Evolutionary conservation across 1,139 yeast genomes (phyloP).

Genomic region (Magnusiomyces paraingens): DNA sequence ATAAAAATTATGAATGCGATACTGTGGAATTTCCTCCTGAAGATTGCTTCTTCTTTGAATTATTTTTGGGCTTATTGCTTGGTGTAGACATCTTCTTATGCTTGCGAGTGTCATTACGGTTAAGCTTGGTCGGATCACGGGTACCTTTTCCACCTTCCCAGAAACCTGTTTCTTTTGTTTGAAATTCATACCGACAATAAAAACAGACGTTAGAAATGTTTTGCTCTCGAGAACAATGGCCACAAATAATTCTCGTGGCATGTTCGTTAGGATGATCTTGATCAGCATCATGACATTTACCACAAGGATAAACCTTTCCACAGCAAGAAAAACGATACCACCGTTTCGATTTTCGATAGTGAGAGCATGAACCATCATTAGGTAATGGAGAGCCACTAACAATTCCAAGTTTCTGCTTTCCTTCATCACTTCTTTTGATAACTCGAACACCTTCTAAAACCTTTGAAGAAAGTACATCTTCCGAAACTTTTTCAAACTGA

Average conservation of each 20-base stretch:
- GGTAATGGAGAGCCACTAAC: constrained; percentile 38
- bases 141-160: constrained; percentile 44
- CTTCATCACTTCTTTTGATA: constrained; percentile 16
- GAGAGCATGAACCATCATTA: constrained; percentile 36
- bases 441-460: constrained; percentile 19
- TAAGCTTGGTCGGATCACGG: constrained; percentile 36
- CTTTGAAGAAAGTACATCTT: constrained; percentile 23
- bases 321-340: constrained; percentile 43
- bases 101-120: constrained; percentile 38
- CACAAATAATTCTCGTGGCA: constrained; percentile 39
- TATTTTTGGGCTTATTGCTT: constrained; percentile 62
- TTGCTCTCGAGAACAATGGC: constrained; percentile 40
- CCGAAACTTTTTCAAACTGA: constrained; percentile 29
- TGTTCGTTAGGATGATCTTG: constrained; percentile 35
- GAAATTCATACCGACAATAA: constrained; percentile 35
- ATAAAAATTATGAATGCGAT: too few relatives aligned
- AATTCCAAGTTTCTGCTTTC: constrained; percentile 30
- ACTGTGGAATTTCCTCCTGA: too few relatives aligned
- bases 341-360: constrained; percentile 37
- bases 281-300: constrained; percentile 37
- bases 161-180: constrained; percentile 32
- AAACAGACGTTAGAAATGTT: constrained; percentile 33
- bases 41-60: constrained; percentile 39
- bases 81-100: constrained; percentile 27
- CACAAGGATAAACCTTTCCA: constrained; percentile 38